Percentiles rank a stretch among this genome's conserved stretches.
Evolutionary conservation across 805 yeast genomes (phyloP).

Genomic region (Wickerhamomyces pijperi): DNA sequence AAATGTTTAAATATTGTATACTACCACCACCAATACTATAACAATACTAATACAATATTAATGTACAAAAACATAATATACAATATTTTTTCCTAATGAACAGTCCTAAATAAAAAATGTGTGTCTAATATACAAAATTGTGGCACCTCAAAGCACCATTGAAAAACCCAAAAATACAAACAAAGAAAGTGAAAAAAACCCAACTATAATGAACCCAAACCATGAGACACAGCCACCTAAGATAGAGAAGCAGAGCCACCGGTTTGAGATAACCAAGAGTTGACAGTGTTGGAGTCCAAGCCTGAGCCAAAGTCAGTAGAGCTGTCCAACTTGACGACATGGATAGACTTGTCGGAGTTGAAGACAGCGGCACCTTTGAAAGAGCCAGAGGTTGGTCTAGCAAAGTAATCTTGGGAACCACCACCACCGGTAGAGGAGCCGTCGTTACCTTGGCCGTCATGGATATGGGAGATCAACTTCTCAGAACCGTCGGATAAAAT

Average conservation of each 20-base stretch:
- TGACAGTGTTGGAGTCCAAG: conserved; percentile 46
- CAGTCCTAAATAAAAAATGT: too few species aligned
- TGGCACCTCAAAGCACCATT: too few species aligned
- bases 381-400: conserved; percentile 68
- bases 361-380: conserved; percentile 89
- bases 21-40: too few species aligned
- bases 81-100: too few species aligned
- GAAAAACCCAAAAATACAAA: too few species aligned
- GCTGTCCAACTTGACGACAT: conserved; percentile 52
- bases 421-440: conserved; percentile 63
- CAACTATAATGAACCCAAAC: too few species aligned
- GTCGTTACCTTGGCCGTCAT: conserved; percentile 66
- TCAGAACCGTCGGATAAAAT: conserved; percentile 65
- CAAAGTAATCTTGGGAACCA: conserved; percentile 78
- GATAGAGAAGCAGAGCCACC: conserved; percentile 35
- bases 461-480: conserved; percentile 72
- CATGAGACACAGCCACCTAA: conserved; percentile 1
- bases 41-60: too few species aligned
- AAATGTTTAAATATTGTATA: neutral
- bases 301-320: conserved; percentile 36
- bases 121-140: too few species aligned
- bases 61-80: too few species aligned
- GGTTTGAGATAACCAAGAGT: conserved; percentile 40
- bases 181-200: too few species aligned
- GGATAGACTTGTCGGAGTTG: conserved; percentile 39